Conservation (phyloP, 2,329 filamentous ascomycete species). For the Chrysosporium keratinophilum region DNA sequence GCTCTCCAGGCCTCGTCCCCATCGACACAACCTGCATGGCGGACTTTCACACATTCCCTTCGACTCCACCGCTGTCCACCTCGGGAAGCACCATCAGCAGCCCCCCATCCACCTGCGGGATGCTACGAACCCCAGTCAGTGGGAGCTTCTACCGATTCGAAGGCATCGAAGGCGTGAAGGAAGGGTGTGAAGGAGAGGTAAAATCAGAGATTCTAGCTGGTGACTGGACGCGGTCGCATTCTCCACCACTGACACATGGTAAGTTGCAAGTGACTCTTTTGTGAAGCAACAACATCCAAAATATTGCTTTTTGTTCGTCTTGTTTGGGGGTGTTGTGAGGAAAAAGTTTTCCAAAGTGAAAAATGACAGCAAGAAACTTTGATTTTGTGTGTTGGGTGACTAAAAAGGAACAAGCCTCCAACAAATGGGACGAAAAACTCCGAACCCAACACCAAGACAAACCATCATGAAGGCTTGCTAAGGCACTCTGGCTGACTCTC, state of each 20-base stretch:
- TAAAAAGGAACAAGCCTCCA: background rate
- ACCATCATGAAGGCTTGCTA: background rate
- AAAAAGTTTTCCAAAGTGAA: background rate
- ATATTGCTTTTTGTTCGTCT: background rate
- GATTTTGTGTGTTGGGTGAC: background rate
- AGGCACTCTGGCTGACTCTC: background rate
- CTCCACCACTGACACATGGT: slow-evolving; percentile 86
- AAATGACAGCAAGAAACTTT: background rate
- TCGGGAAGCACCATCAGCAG: slow-evolving; percentile 78
- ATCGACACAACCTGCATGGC: slow-evolving; percentile 65
- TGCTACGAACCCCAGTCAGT: slow-evolving; percentile 73
- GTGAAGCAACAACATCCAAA: background rate
- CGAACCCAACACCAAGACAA: too few relatives aligned
- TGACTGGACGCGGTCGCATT: slow-evolving; percentile 67
- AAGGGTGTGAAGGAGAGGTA: slow-evolving; percentile 59
- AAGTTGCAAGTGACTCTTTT: slow-evolving; percentile 38
- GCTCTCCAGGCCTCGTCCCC: slow-evolving; percentile 45
- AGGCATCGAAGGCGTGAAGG: slow-evolving; percentile 56
- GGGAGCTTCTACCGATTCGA: slow-evolving; percentile 64
- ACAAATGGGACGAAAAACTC: background rate
- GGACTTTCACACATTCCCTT: slow-evolving; percentile 62
- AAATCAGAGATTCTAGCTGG: slow-evolving; percentile 63
- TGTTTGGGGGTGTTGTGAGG: background rate
- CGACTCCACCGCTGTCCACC: slow-evolving; percentile 77
- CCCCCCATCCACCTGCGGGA: slow-evolving; percentile 63